Conservation (phyloP, 306 rosid species). For the Dryas alaskensis region DNA sequence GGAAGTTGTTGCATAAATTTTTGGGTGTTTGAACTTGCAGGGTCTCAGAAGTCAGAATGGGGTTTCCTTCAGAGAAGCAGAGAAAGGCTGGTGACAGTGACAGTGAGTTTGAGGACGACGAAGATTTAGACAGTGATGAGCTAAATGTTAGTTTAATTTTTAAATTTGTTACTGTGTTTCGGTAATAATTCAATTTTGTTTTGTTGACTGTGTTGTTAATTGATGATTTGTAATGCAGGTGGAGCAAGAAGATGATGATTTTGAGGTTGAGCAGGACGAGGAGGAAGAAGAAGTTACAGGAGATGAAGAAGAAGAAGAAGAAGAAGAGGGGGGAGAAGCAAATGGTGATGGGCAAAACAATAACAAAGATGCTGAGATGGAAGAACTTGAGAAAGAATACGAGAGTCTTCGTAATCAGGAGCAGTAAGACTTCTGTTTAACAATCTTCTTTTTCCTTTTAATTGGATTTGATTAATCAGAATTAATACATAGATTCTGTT, state of each 20-base stretch:
- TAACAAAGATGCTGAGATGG: constrained; percentile 60
- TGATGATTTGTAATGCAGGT: constrained; percentile 31
- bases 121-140: constrained; percentile 12
- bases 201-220: constrained; percentile 2
- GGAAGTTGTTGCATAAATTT: not conserved
- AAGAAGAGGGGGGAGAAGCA: constrained; percentile 27
- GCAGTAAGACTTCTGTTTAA: constrained; percentile 46
- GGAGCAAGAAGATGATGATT: constrained; percentile 21
- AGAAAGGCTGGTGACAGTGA: constrained; percentile 29
- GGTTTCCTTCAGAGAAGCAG: constrained; percentile 15
- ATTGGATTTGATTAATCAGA: not conserved
- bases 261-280: constrained; percentile 28
- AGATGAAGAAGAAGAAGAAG: constrained; percentile 31
- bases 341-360: constrained; percentile 19
- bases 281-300: constrained; percentile 19
- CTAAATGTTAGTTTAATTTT: constrained; percentile 21
- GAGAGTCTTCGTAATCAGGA: constrained; percentile 64
- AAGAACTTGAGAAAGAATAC: constrained; percentile 74
- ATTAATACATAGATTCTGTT: not conserved
- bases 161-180: not conserved
- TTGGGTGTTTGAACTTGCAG: not conserved
- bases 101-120: constrained; percentile 26
- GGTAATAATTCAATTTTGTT: not conserved
- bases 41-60: constrained; percentile 16
- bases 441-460: not conserved